Percentiles rank a stretch among this genome's conserved stretches.
phyloP scores from a whole-genome alignment of 805 yeast genomes.

The Cyberlindnera suaveolens region DNA sequence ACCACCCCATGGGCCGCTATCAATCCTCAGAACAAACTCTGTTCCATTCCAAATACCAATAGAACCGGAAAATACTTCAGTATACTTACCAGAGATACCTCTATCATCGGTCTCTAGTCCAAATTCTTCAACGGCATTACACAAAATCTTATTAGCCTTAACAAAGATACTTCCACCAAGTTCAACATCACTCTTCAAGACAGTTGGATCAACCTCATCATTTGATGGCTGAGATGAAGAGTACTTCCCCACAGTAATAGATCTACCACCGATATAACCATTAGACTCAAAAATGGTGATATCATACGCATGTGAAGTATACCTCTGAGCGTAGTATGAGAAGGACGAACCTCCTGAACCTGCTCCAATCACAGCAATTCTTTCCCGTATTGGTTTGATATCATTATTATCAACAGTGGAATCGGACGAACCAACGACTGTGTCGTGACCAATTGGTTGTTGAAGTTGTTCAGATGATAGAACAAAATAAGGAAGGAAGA shows the following conservation, averaged over 20 bases:
- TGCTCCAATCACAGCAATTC: constrained; percentile 41
- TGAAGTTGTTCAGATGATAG: too few relatives aligned
- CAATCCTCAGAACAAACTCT: constrained; percentile 15
- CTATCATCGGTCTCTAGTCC: constrained; percentile 22
- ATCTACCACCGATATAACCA: constrained; percentile 40
- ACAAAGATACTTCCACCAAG: constrained; percentile 43
- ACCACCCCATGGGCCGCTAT: not conserved
- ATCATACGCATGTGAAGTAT: constrained; percentile 27
- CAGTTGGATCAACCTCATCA: constrained; percentile 14
- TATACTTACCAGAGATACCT: constrained; percentile 2
- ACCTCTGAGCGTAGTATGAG: constrained; percentile 39
- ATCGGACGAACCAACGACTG: too few relatives aligned
- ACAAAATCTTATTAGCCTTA: constrained; percentile 31
- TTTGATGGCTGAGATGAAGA: not conserved
- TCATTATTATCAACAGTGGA: too few relatives aligned
- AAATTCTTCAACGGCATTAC: constrained; percentile 32
- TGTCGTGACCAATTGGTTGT: too few relatives aligned
- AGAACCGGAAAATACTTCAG: constrained; percentile 11
- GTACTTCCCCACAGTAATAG: constrained; percentile 28
- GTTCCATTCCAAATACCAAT: constrained; percentile 35
- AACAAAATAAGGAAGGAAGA: too few relatives aligned
- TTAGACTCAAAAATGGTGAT: constrained; percentile 37
- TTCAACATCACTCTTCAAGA: constrained; percentile 25
- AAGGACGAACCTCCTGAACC: constrained; percentile 47
- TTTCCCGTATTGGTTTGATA: not conserved